phyloP scores from a whole-genome alignment of 31 red algal species.

The Asparagopsis taxiformis region DNA sequence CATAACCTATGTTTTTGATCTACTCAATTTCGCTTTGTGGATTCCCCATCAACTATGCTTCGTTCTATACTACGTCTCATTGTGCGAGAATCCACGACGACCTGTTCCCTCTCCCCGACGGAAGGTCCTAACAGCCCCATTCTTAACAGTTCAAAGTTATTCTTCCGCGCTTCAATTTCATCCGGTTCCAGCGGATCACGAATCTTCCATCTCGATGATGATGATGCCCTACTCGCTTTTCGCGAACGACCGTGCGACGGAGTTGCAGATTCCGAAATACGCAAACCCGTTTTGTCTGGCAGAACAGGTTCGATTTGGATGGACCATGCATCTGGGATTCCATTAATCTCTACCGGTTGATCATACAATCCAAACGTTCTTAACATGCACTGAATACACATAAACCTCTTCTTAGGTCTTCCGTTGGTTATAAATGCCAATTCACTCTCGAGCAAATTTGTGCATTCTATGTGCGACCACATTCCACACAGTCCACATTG shows the following conservation, averaged over 20 bases:
- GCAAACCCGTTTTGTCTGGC: not conserved
- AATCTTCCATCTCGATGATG: not conserved
- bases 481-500: slow-evolving; percentile 10
- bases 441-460: not conserved
- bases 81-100: slow-evolving; percentile 16
- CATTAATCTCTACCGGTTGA: not conserved
- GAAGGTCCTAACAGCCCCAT: slow-evolving; percentile 32
- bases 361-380: not conserved
- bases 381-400: slow-evolving; percentile 5
- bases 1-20: not conserved
- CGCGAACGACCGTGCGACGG: too few species aligned
- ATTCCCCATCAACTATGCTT: slow-evolving; percentile 1
- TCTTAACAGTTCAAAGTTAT: slow-evolving; percentile 42
- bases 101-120: slow-evolving; percentile 31
- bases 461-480: slow-evolving; percentile 10
- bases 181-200: slow-evolving; percentile 17
- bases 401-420: slow-evolving; percentile 3
- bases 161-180: slow-evolving; percentile 33
- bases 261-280: too few species aligned
- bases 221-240: too few species aligned
- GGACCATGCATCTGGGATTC: not conserved
- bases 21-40: too few species aligned
- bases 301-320: not conserved
- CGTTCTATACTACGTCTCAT: slow-evolving; percentile 6
- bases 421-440: not conserved